Base-by-base conservation (phyloP, 2,329 filamentous ascomycete genomes). In the Sphaerulina populicola region DNA sequence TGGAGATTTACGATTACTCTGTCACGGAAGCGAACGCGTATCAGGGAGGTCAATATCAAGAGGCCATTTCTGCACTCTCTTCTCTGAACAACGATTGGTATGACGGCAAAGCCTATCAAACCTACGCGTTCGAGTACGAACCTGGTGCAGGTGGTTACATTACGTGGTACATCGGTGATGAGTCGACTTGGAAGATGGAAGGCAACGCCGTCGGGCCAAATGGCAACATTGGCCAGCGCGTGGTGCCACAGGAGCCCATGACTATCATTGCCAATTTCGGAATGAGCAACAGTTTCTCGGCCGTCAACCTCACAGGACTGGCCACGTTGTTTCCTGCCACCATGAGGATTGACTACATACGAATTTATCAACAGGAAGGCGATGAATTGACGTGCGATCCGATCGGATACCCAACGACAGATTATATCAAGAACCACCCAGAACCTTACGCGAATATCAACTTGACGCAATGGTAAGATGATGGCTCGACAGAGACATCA, bases 171-270 rank as follows among this genome's bases (percentile, higher is more conserved):
- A 79, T 87, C 21, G 83, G 82, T 23, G 71, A 79, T 35, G 72
- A 79, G 4, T 77, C 80, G 49, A 83, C 79, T 1, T 86, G 80
- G 79, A 82, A 79, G 35, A 66, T 86, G 49, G 74, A 80, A 54
- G 77, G 69, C 30, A 70, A 77, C 36, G 73, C 83, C 1, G 69
- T 85, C 12, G 78, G 82, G 4, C 79, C 82, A 1, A 86, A 86
- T 55, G 84, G 83, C 51, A 87, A 87, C 62, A 69, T 87, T 51
- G 83, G 81, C 6, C 78, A 83, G 58, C 73, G 83, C 57, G 68
- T 77, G 15, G 78, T 86, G 46, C 81, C 83, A 0, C 70, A 80
- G 57, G 83, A 87, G 62, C 84, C 84, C 1, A 76, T 87, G 79
- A 64, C 80, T 1, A 68, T 86, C 14, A 73, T 86, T 59, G 74